These are phyloP conservation scores for Lichtheimia ornata DNA, from an alignment of 371 early-diverging fungal species.

Conservation along the genomic window DNA sequence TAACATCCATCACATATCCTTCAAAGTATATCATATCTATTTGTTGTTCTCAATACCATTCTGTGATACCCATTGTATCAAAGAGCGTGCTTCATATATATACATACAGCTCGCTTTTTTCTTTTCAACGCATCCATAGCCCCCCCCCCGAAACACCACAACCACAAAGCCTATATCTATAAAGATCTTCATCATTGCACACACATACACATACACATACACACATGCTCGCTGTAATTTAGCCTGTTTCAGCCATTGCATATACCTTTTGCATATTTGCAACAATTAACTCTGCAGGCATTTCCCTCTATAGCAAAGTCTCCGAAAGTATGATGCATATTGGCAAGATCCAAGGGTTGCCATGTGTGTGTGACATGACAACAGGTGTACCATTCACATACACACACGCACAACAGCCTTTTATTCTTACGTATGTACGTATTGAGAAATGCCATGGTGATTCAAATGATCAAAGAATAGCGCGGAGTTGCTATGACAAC, in stretches of 20 bases:
- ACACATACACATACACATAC: not conserved
- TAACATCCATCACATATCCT: not conserved
- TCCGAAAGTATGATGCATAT: not conserved
- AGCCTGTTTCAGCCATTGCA: not conserved
- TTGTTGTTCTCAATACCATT: too few species aligned
- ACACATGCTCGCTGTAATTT: not conserved
- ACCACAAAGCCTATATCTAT: not conserved
- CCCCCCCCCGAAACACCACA: too few species aligned
- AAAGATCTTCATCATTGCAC: not conserved
- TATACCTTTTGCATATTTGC: slow-evolving; percentile 1
- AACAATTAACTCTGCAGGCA: not conserved
- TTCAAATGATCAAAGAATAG: too few species aligned
- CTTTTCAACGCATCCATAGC: too few species aligned
- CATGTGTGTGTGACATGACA: too few species aligned
- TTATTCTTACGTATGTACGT: too few species aligned
- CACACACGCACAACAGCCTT: too few species aligned
- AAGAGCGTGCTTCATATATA: too few species aligned
- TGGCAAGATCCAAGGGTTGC: not conserved
- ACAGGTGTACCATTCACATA: too few species aligned
- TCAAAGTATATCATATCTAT: slow-evolving; percentile 1
- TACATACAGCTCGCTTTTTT: not conserved
- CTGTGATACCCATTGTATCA: too few species aligned
- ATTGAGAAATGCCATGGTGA: too few species aligned
- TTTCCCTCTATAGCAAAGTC: not conserved
- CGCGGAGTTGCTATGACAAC: too few species aligned